These are phyloP conservation scores for Gelatoporia subvermispora DNA, from an alignment of 768 basidiomycete genomes.

Conservation along the genomic window DNA sequence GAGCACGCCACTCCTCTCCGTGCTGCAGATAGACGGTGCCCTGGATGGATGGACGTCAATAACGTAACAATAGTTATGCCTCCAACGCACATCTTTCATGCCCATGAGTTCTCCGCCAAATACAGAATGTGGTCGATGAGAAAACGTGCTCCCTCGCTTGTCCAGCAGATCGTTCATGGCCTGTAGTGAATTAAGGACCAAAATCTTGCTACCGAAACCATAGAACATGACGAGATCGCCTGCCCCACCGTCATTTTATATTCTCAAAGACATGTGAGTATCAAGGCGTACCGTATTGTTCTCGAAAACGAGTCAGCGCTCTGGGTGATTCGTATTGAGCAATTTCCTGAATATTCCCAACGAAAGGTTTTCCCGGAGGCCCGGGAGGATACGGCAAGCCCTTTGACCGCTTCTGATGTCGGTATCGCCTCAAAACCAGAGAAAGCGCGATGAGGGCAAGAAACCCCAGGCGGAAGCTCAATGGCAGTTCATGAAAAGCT, in stretches of 20 bases:
- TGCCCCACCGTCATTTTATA: not conserved
- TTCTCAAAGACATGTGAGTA: no score
- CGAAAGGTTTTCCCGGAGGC: conserved; percentile 6
- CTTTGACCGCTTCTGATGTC: no score
- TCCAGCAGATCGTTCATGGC: conserved; percentile 27
- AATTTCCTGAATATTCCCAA: conserved; percentile 12
- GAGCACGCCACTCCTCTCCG: conserved; percentile 17
- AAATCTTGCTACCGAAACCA: conserved; percentile 22
- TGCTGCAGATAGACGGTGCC: conserved; percentile 21
- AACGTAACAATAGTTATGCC: no score
- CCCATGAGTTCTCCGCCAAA: conserved; percentile 34
- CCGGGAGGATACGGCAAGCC: conserved; percentile 11
- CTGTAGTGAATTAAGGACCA: conserved; percentile 27
- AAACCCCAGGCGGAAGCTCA: no score
- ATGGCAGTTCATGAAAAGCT: no score
- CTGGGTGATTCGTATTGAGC: conserved; percentile 3
- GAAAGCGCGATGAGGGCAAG: no score
- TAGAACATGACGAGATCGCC: conserved; percentile 27
- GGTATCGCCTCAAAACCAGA: no score
- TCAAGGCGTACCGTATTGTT: conserved; percentile 8
- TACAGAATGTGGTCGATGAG: conserved; percentile 27
- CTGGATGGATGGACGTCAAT: conserved; percentile 5
- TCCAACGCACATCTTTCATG: conserved; percentile 11
- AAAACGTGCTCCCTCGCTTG: conserved; percentile 23
- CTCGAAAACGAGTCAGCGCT: conserved; percentile 6